phyloP scores from a whole-genome alignment of 2,329 filamentous ascomycete genomes.

The Fusarium lateritium region DNA sequence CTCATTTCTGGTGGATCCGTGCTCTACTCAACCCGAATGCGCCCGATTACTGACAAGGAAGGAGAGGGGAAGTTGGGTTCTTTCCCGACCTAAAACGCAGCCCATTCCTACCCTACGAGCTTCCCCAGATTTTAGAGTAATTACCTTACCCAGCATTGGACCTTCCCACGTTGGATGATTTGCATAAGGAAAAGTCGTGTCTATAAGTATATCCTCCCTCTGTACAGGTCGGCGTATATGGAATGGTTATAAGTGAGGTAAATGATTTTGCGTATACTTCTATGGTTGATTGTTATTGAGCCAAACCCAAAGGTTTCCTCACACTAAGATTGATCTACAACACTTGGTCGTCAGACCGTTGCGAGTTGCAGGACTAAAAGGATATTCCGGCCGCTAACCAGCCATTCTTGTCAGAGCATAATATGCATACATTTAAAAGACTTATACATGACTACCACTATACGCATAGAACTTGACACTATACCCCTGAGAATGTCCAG shows the following conservation, averaged over 20 bases:
- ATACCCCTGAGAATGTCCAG: too few relatives aligned
- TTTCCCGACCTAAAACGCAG: conserved; percentile 28
- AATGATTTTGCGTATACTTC: background rate
- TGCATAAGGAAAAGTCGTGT: too few relatives aligned
- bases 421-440: too few relatives aligned
- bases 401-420: too few relatives aligned
- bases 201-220: too few relatives aligned
- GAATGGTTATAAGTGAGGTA: background rate
- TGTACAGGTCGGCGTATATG: background rate
- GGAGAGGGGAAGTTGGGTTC: conserved; percentile 9
- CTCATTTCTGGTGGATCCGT: conserved; percentile 16
- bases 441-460: too few relatives aligned
- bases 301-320: background rate
- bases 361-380: background rate
- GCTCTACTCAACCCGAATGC: conserved; percentile 36
- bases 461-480: too few relatives aligned
- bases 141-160: conserved; percentile 31
- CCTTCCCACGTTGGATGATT: too few relatives aligned
- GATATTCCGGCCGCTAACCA: too few relatives aligned
- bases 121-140: conserved; percentile 37
- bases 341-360: background rate
- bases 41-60: conserved; percentile 35
- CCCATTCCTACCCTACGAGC: conserved; percentile 25
- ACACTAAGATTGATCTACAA: background rate
- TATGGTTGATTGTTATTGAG: background rate